Percentiles rank a stretch among this genome's conserved stretches.
Evolutionary conservation across 106 monocot species (phyloP).

Genomic region (Dendrobium catenatum): DNA sequence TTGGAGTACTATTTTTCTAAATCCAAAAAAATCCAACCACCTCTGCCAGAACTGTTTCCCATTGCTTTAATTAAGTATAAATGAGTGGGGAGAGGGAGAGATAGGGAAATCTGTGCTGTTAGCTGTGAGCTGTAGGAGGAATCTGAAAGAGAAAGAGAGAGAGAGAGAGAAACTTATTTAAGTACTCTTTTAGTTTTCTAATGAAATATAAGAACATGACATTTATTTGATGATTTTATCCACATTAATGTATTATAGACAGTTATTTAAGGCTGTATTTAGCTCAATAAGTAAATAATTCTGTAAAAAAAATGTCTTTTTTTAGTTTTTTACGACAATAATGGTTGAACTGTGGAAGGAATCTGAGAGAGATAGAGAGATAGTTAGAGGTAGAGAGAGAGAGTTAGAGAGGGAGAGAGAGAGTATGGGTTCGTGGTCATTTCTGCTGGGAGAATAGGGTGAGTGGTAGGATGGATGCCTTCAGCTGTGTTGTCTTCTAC

Average conservation of each 20-base stretch:
- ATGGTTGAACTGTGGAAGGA: neutral
- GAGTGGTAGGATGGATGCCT: neutral
- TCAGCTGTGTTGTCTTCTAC: slow-evolving; percentile 4
- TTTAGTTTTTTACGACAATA: neutral
- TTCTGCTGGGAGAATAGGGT: neutral
- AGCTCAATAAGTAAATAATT: no score
- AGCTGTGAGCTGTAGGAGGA: no score
- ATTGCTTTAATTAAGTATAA: neutral
- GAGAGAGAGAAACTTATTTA: no score
- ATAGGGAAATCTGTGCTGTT: no score
- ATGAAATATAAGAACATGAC: no score
- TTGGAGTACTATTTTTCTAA: no score
- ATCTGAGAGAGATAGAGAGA: neutral
- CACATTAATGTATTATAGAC: no score
- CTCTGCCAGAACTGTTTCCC: neutral
- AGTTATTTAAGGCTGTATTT: no score
- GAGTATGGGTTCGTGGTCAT: slow-evolving; percentile 7
- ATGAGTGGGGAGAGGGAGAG: neutral
- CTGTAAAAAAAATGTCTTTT: no score
- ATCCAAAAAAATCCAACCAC: neutral
- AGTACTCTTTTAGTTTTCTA: no score
- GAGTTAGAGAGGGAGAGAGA: neutral
- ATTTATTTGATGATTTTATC: no score
- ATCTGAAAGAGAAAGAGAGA: no score
- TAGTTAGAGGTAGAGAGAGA: neutral